A percentile compares a stretch with the other conserved stretches of the same genome.
Conservation (phyloP, 2,329 filamentous ascomycete species). For the Botryotinia calthae region DNA sequence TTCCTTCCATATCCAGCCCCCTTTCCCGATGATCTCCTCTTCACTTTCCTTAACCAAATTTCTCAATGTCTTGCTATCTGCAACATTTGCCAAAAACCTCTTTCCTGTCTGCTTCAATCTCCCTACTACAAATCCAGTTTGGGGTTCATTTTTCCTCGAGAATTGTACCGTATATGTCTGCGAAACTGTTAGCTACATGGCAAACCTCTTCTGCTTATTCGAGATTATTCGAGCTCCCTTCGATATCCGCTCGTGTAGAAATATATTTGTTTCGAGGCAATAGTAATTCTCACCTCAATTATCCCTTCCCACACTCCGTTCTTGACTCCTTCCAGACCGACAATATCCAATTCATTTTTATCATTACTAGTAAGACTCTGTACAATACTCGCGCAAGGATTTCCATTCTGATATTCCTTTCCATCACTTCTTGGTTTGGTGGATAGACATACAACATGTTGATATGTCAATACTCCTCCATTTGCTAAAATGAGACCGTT, state of each 20-base stretch:
- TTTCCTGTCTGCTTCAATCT: conserved; percentile 46
- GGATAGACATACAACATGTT: conserved; percentile 60
- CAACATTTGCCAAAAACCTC: conserved; percentile 58
- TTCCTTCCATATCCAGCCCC: conserved; percentile 44
- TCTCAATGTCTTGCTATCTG: conserved; percentile 48
- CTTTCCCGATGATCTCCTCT: conserved; percentile 49
- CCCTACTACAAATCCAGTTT: conserved; percentile 51
- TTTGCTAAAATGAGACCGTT: conserved; percentile 63
- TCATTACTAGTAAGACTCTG: conserved; percentile 33
- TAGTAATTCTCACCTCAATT: conserved; percentile 47
- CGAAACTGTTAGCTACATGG: not conserved
- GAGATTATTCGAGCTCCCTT: not conserved
- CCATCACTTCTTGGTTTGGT: conserved; percentile 41
- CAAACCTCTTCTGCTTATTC: not conserved
- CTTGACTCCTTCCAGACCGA: conserved; percentile 34
- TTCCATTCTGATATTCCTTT: conserved; percentile 46
- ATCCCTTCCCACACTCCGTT: conserved; percentile 44
- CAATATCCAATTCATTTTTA: not conserved
- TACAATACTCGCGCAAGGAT: conserved; percentile 45
- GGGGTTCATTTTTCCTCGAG: conserved; percentile 48
- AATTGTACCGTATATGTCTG: conserved; percentile 62
- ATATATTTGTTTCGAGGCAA: not conserved
- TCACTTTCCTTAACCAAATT: conserved; percentile 43
- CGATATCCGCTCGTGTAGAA: not conserved
- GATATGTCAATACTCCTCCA: conserved; percentile 63